phyloP scores from a whole-genome alignment of 306 rosid species.

The Betula pendula region DNA sequence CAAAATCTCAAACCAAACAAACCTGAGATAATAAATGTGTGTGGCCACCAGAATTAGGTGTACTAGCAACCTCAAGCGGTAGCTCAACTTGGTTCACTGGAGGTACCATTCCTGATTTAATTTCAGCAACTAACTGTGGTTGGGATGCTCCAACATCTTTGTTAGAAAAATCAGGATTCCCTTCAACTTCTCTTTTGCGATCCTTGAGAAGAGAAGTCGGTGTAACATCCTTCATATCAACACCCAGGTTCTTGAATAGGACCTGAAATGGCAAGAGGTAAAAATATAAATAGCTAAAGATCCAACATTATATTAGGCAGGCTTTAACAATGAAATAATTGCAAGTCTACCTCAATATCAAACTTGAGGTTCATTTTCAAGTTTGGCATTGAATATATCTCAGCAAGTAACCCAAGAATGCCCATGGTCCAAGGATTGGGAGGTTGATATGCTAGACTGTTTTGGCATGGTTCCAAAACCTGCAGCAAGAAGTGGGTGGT shows the following conservation, averaged over 20 bases:
- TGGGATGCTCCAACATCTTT: constrained; percentile 89
- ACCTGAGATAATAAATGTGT: constrained; percentile 85
- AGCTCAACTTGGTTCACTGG: constrained; percentile 82
- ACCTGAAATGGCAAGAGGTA: constrained; percentile 54
- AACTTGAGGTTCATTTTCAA: constrained; percentile 99
- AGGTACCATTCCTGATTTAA: constrained; percentile 65
- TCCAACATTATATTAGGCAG: neutral
- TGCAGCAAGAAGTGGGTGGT: constrained; percentile 35
- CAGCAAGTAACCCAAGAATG: constrained; percentile 95
- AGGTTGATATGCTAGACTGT: constrained; percentile 93
- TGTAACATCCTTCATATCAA: constrained; percentile 93
- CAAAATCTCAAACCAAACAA: constrained; percentile 24
- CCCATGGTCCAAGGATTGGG: constrained; percentile 99
- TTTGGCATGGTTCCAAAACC: constrained; percentile 94
- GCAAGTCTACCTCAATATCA: constrained; percentile 78
- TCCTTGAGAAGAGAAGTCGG: constrained; percentile 93
- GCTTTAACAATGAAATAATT: constrained; percentile 13
- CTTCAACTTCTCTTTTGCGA: constrained; percentile 90
- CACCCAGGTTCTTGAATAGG: constrained; percentile 77
- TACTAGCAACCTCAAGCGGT: constrained; percentile 71
- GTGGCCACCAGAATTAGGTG: constrained; percentile 72
- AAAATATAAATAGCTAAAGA: constrained; percentile 6
- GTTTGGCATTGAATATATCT: constrained; percentile 98
- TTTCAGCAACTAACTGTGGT: constrained; percentile 71
- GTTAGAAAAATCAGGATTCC: constrained; percentile 98